Conservation (phyloP, 2,329 filamentous ascomycete species). For the Exophiala oligosperma region DNA sequence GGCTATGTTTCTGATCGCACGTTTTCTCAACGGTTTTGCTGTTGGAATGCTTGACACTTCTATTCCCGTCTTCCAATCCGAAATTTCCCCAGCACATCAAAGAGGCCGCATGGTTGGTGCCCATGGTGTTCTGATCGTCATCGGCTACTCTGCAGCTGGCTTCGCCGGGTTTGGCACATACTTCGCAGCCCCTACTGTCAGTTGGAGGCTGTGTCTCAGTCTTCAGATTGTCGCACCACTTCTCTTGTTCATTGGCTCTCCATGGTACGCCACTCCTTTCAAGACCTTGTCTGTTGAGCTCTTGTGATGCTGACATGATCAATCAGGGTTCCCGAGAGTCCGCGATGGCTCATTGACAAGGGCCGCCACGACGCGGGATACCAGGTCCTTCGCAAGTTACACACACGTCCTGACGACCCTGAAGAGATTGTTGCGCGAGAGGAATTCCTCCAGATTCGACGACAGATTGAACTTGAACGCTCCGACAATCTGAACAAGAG, state of each 20-base stretch:
- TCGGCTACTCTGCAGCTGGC: slow-evolving; percentile 1
- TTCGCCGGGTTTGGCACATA: slow-evolving; percentile 4
- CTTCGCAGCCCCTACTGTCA: slow-evolving; percentile 3
- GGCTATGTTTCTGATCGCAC: slow-evolving; percentile 11
- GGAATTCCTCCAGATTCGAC: slow-evolving; percentile 46
- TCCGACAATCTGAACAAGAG: slow-evolving; percentile 31
- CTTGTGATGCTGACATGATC: not conserved
- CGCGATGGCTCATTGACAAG: slow-evolving; percentile 45
- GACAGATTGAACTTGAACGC: slow-evolving; percentile 43
- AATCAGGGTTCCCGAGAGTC: slow-evolving; percentile 36
- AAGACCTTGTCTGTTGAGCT: not conserved
- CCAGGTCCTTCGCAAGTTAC: slow-evolving; percentile 43
- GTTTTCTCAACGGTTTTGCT: slow-evolving; percentile 13
- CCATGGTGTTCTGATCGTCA: slow-evolving; percentile 6
- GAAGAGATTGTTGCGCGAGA: slow-evolving; percentile 39
- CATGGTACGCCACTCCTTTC: slow-evolving; percentile 24
- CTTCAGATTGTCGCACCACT: slow-evolving; percentile 43
- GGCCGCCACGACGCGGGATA: slow-evolving; percentile 35
- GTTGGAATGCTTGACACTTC: slow-evolving; percentile 10
- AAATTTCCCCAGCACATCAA: slow-evolving; percentile 10
- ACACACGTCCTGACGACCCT: slow-evolving; percentile 41
- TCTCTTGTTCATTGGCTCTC: slow-evolving; percentile 40
- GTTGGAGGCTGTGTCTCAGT: slow-evolving; percentile 16
- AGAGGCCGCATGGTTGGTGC: slow-evolving; percentile 16
- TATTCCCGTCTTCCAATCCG: slow-evolving; percentile 7